Evolutionary conservation across 768 basidiomycete genomes (phyloP).

Genomic region (Daedalea quercina): DNA sequence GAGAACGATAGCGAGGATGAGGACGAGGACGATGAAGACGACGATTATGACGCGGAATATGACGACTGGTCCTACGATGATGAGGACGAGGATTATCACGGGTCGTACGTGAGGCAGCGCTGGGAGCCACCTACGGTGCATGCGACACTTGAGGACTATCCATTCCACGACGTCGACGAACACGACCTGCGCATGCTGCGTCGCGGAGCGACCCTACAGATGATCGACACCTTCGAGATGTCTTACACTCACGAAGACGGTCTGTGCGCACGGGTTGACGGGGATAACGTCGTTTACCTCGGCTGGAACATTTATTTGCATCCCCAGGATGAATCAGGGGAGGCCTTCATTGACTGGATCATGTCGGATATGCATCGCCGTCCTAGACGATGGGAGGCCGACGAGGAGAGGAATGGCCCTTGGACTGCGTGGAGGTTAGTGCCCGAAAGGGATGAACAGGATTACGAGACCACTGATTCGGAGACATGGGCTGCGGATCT

Average conservation of each 20-base stretch:
- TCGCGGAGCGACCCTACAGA: slow-evolving; percentile 51
- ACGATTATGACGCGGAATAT: slow-evolving; percentile 22
- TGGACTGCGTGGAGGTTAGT: slow-evolving; percentile 36
- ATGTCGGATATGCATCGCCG: slow-evolving; percentile 33
- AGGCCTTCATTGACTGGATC: slow-evolving; percentile 33
- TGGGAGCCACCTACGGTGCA: slow-evolving; percentile 53
- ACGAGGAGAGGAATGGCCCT: slow-evolving; percentile 31
- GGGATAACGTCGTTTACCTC: slow-evolving; percentile 43
- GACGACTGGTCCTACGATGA: slow-evolving; percentile 34
- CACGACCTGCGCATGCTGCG: slow-evolving; percentile 40
- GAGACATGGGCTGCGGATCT: slow-evolving; percentile 28
- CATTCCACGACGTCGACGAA: slow-evolving; percentile 26
- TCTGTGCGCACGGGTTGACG: slow-evolving; percentile 36
- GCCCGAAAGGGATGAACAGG: slow-evolving; percentile 22
- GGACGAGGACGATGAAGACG: slow-evolving; percentile 22
- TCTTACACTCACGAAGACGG: slow-evolving; percentile 49
- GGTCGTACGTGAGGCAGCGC: slow-evolving; percentile 36
- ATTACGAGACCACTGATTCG: slow-evolving; percentile 32
- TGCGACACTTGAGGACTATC: slow-evolving; percentile 29
- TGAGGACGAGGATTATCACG: slow-evolving; percentile 28
- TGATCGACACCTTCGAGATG: slow-evolving; percentile 52
- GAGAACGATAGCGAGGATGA: slow-evolving; percentile 25
- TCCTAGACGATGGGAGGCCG: slow-evolving; percentile 38
- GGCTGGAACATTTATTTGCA: slow-evolving; percentile 62
- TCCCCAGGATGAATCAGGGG: slow-evolving; percentile 34